Percentiles rank a stretch among this genome's conserved stretches.
Evolutionary conservation across 164 flowering plant genomes (phyloP).

Genomic region (Buxus sempervirens): DNA sequence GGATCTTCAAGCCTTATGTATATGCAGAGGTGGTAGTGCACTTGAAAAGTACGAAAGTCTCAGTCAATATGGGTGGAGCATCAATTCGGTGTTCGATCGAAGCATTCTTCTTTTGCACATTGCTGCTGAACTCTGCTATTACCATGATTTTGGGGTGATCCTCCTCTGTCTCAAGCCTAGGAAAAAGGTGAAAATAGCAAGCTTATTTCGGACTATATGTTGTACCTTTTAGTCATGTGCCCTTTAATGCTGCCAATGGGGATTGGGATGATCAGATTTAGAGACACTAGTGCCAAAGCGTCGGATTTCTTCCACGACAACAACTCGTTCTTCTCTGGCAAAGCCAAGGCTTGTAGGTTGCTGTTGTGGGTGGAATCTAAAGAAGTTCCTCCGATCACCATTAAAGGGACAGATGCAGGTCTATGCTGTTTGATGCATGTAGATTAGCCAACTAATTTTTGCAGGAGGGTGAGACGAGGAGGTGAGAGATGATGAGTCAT

Average conservation of each 20-base stretch:
- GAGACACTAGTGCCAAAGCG: slow-evolving; percentile 28
- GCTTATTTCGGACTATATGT: slow-evolving; percentile 23
- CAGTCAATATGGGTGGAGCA: neutral
- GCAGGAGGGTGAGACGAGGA: neutral
- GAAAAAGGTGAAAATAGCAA: slow-evolving; percentile 4
- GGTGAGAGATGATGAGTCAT: slow-evolving; percentile 5
- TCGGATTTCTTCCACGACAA: slow-evolving; percentile 8
- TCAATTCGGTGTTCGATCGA: neutral
- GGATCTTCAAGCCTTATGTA: neutral
- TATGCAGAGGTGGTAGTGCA: neutral
- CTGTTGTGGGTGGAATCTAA: slow-evolving; percentile 18
- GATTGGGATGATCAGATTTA: slow-evolving; percentile 23
- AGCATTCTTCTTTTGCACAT: slow-evolving; percentile 18
- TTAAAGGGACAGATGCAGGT: slow-evolving; percentile 28
- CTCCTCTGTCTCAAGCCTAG: too few species aligned
- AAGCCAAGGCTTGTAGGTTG: slow-evolving; percentile 11
- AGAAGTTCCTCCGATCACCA: slow-evolving; percentile 14
- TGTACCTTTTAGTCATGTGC: slow-evolving; percentile 23
- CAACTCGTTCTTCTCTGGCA: neutral
- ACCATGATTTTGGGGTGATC: neutral
- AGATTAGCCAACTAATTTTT: slow-evolving; percentile 9
- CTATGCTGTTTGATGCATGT: slow-evolving; percentile 24
- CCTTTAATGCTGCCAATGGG: slow-evolving; percentile 28
- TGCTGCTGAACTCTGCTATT: slow-evolving; percentile 12
- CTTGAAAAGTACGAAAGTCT: neutral